These are phyloP conservation scores for Penicillium sp. DNA, from an alignment of 2,329 filamentous ascomycete species.

Conservation along the genomic window DNA sequence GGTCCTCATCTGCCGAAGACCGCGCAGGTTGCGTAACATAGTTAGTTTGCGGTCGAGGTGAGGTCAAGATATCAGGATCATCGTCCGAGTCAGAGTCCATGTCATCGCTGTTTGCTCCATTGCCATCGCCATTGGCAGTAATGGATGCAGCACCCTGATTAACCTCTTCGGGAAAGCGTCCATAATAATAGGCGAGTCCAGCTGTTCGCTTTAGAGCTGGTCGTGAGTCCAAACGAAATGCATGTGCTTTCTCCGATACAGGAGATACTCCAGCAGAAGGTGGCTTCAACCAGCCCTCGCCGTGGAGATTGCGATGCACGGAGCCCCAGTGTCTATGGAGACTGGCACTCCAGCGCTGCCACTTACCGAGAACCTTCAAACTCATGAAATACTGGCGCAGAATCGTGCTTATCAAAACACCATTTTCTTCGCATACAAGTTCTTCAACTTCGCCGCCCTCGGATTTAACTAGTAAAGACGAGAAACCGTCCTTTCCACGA, in stretches of 20 bases:
- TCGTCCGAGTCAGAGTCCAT: slow-evolving; percentile 51
- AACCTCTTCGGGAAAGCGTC: slow-evolving; percentile 32
- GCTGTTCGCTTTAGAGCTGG: slow-evolving; percentile 28
- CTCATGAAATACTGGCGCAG: slow-evolving; percentile 91
- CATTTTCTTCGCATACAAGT: slow-evolving; percentile 83
- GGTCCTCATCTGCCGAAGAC: slow-evolving; percentile 54
- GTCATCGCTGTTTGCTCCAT: slow-evolving; percentile 31
- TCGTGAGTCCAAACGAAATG: slow-evolving; percentile 15
- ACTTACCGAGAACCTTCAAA: slow-evolving; percentile 77
- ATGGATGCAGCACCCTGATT: not conserved
- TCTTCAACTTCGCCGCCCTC: slow-evolving; percentile 78
- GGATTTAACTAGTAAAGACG: slow-evolving; percentile 72
- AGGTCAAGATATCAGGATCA: slow-evolving; percentile 44
- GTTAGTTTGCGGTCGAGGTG: slow-evolving; percentile 36
- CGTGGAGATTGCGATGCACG: slow-evolving; percentile 66
- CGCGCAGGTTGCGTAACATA: slow-evolving; percentile 43
- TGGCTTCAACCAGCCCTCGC: slow-evolving; percentile 54
- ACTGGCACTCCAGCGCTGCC: slow-evolving; percentile 70
- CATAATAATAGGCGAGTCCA: slow-evolving; percentile 33
- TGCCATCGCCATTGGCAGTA: not conserved
- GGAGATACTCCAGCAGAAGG: slow-evolving; percentile 39
- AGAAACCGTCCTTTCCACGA: slow-evolving; percentile 83
- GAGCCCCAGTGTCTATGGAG: slow-evolving; percentile 68
- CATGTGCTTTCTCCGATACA: slow-evolving; percentile 29
- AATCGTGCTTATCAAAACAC: slow-evolving; percentile 82